Conservation (phyloP, 331 rosid genomes). For the Pyracantha coccinea region DNA sequence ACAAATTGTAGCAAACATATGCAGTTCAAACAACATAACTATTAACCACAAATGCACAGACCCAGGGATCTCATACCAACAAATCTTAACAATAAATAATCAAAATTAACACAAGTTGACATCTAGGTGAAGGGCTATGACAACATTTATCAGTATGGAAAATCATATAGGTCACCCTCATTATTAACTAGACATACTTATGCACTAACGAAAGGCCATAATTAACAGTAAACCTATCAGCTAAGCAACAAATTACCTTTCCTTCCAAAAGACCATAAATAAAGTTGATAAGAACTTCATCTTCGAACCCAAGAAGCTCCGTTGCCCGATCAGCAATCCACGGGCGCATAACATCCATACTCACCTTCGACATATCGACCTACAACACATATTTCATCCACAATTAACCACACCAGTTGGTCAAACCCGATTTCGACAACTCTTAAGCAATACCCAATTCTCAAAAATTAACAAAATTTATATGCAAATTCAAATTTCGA, state of each 20-base stretch:
- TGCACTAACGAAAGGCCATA: background rate
- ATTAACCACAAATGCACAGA: background rate
- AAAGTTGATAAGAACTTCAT: conserved; percentile 96
- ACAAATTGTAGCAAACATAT: conserved; percentile 9
- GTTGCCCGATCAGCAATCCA: conserved; percentile 91
- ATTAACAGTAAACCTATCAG: background rate
- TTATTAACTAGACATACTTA: background rate
- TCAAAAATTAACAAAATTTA: background rate
- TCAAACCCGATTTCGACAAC: background rate
- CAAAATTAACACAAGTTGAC: background rate
- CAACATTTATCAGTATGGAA: background rate
- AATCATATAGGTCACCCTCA: background rate
- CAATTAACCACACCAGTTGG: background rate
- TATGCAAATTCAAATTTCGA: background rate
- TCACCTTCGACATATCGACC: conserved; percentile 95
- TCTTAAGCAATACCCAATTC: background rate
- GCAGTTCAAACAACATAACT: background rate
- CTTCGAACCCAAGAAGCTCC: conserved; percentile 96
- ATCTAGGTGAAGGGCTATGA: background rate
- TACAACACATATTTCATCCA: conserved; percentile 26
- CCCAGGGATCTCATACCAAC: background rate
- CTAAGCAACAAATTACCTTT: conserved; percentile 42
- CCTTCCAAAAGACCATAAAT: conserved; percentile 89
- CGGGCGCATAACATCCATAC: conserved; percentile 81
- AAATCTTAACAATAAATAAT: background rate